These are phyloP conservation scores for Aspergillus sclerotialis DNA, from an alignment of 2,329 filamentous ascomycete genomes.

Conservation along the genomic window DNA sequence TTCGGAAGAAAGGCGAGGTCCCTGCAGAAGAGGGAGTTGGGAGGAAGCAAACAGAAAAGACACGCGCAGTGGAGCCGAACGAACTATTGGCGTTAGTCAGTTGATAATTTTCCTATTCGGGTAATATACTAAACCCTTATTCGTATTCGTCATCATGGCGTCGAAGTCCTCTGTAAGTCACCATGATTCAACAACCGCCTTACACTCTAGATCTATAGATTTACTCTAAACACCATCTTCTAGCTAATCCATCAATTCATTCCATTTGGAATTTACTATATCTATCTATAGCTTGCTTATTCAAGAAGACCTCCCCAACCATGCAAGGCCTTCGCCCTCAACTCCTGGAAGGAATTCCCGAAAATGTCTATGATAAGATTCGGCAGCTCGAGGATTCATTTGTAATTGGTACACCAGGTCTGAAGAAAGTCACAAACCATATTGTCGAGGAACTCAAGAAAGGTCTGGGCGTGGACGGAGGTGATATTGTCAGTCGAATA, in stretches of 20 bases:
- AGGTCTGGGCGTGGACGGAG: slow-evolving; percentile 66
- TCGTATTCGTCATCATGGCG: slow-evolving; percentile 2
- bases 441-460: slow-evolving; percentile 77
- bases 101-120: too few relatives aligned
- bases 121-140: too few relatives aligned
- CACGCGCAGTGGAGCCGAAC: too few relatives aligned
- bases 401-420: slow-evolving; percentile 61
- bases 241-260: not conserved
- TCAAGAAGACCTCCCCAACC: not conserved
- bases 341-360: slow-evolving; percentile 47
- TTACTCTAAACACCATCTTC: slow-evolving; percentile 4
- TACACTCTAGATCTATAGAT: too few relatives aligned
- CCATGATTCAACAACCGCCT: too few relatives aligned
- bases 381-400: slow-evolving; percentile 71
- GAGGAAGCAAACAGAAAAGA: too few relatives aligned
- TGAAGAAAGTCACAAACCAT: slow-evolving; percentile 80
- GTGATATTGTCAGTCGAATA: slow-evolving; percentile 67
- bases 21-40: too few relatives aligned
- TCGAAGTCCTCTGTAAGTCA: not conserved
- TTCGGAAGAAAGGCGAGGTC: too few relatives aligned
- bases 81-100: too few relatives aligned
- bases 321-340: slow-evolving; percentile 11
- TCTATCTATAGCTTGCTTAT: not conserved
- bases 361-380: slow-evolving; percentile 66
- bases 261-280: not conserved